Evolutionary conservation across 139 green algal genomes (phyloP).

Genomic region (Asterochloris erici): DNA sequence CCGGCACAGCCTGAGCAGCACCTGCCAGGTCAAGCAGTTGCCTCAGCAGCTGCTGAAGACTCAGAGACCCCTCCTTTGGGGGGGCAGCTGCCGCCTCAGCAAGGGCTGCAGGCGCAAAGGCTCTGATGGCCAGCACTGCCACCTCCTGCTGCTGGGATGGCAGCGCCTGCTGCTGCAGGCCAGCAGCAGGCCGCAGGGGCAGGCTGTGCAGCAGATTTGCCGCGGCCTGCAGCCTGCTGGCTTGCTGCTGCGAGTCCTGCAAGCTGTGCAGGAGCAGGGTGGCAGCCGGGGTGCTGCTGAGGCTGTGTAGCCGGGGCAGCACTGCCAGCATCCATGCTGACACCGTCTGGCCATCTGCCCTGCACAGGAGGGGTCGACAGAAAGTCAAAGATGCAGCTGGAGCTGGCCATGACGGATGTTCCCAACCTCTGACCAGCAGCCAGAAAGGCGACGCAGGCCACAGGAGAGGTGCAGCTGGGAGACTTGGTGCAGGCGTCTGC

Average conservation of each 20-base stretch:
- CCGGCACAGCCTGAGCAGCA: background rate
- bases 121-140: no score
- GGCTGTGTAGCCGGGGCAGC: background rate
- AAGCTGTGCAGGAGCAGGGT: background rate
- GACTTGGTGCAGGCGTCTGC: no score
- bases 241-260: background rate
- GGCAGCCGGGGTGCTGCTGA: conserved; percentile 1
- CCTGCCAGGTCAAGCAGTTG: background rate
- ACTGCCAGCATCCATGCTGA: background rate
- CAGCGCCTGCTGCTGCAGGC: background rate
- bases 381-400: no score
- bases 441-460: no score
- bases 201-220: background rate
- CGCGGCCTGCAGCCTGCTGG: background rate
- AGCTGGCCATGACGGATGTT: no score
- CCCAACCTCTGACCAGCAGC: no score
- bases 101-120: no score
- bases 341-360: no score
- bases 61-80: background rate
- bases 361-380: no score
- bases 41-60: background rate
- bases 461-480: no score
- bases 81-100: background rate
- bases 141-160: background rate
- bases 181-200: background rate